A percentile compares a stretch with the other conserved stretches of the same genome.
Conservation (phyloP, 1,139 yeast species). For the Lodderomyces oxycetoniae region DNA sequence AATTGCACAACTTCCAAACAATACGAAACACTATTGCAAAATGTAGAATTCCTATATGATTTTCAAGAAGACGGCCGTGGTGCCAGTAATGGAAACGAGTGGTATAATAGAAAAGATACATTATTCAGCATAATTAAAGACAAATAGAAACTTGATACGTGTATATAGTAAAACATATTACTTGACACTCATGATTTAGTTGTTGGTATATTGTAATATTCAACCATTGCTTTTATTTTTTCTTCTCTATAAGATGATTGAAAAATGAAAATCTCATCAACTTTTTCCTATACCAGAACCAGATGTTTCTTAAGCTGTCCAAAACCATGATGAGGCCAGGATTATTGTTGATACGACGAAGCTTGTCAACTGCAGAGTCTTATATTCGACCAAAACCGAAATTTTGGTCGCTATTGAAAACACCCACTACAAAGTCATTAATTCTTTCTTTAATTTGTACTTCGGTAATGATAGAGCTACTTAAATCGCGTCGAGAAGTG, state of each 20-base stretch:
- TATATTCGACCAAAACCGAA: slow-evolving; percentile 16
- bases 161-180: too few species aligned
- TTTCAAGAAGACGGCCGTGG: slow-evolving; percentile 7
- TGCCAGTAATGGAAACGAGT: slow-evolving; percentile 19
- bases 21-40: slow-evolving; percentile 20
- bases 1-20: slow-evolving; percentile 24
- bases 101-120: slow-evolving; percentile 36
- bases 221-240: too few species aligned
- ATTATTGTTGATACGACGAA: too few species aligned
- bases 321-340: too few species aligned
- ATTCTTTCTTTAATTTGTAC: slow-evolving; percentile 38
- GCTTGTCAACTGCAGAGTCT: too few species aligned
- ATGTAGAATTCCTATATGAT: slow-evolving; percentile 21
- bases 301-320: too few species aligned
- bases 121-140: slow-evolving; percentile 29
- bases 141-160: slow-evolving; percentile 1
- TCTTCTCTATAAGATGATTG: too few species aligned
- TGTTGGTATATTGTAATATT: too few species aligned
- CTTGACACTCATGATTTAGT: too few species aligned
- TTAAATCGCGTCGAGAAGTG: slow-evolving; percentile 31
- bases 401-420: slow-evolving; percentile 19
- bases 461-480: slow-evolving; percentile 36
- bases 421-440: slow-evolving; percentile 38
- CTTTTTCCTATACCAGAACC: too few species aligned
- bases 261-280: too few species aligned